These are phyloP conservation scores for Crithidia thermophila DNA, from an alignment of 208 protist genomes.

Conservation along the genomic window DNA sequence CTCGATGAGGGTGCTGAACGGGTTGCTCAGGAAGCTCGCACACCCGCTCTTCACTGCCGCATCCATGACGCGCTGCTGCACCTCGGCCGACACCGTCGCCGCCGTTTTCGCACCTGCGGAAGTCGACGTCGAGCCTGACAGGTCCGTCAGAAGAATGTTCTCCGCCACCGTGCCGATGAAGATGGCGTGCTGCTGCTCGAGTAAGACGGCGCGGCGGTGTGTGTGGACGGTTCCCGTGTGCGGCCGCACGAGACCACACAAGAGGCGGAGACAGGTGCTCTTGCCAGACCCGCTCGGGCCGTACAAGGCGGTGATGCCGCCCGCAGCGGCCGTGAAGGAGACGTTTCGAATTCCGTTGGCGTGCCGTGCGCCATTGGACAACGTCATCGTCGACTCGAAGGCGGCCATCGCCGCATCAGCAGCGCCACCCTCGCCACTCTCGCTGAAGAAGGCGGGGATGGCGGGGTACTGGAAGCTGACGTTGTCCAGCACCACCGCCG, in stretches of 20 bases:
- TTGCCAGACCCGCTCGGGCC: constrained; percentile 82
- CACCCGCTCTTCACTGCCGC: constrained; percentile 55
- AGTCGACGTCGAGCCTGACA: not conserved
- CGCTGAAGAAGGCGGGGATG: constrained; percentile 52
- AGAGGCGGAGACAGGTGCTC: constrained; percentile 71
- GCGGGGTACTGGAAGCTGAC: constrained; percentile 61
- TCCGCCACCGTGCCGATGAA: constrained; percentile 78
- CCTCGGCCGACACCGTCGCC: not conserved
- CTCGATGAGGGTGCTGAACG: constrained; percentile 63
- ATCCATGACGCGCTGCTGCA: constrained; percentile 29
- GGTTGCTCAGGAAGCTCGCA: constrained; percentile 51
- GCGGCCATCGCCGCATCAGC: not conserved
- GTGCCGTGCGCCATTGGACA: constrained; percentile 4
- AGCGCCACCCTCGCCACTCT: not conserved
- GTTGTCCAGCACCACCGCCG: constrained; percentile 37
- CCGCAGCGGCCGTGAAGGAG: constrained; percentile 33
- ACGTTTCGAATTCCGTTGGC: constrained; percentile 44
- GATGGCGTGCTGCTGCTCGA: constrained; percentile 82
- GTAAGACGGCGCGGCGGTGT: constrained; percentile 43
- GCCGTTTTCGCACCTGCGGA: not conserved
- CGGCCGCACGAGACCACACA: constrained; percentile 56
- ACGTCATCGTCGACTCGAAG: constrained; percentile 1
- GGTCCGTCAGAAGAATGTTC: constrained; percentile 67
- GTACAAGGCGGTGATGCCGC: constrained; percentile 66
- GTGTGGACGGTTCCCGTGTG: constrained; percentile 54